phyloP scores from a whole-genome alignment of 1,284 basidiomycete species.

The Cryptococcus sp. region DNA sequence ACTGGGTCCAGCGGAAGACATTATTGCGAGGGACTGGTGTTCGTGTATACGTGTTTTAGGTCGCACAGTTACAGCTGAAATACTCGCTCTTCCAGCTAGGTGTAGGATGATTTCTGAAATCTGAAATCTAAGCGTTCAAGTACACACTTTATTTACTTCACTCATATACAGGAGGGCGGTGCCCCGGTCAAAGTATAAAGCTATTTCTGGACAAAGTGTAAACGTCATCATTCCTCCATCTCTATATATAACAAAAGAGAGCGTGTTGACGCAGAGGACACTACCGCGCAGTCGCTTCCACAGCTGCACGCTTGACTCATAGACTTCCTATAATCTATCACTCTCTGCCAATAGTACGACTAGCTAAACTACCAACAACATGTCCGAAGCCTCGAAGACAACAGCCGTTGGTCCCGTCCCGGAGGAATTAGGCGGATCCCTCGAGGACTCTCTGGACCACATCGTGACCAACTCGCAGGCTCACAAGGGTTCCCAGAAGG shows the following conservation, averaged over 20 bases:
- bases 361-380: neutral
- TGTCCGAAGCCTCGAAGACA: conserved; percentile 19
- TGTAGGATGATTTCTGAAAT: neutral
- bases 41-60: neutral
- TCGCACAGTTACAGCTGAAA: neutral
- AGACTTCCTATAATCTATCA: neutral
- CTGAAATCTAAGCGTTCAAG: neutral
- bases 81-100: neutral
- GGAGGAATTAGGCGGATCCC: conserved; percentile 32
- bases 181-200: neutral
- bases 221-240: conserved; percentile 1
- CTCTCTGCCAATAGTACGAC: neutral
- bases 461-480: conserved; percentile 29
- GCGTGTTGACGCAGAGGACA: neutral
- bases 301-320: neutral
- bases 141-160: neutral
- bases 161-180: neutral
- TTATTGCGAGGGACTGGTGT: neutral
- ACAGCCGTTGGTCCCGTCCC: conserved; percentile 22
- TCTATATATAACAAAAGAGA: neutral
- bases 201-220: neutral
- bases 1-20: conserved; percentile 13
- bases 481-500: conserved; percentile 13
- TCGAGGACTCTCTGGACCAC: conserved; percentile 38
- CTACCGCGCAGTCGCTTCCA: too few relatives aligned